Evolutionary conservation across 2,329 filamentous ascomycete species (phyloP).

Genomic region (Hymenoscyphus scutula): DNA sequence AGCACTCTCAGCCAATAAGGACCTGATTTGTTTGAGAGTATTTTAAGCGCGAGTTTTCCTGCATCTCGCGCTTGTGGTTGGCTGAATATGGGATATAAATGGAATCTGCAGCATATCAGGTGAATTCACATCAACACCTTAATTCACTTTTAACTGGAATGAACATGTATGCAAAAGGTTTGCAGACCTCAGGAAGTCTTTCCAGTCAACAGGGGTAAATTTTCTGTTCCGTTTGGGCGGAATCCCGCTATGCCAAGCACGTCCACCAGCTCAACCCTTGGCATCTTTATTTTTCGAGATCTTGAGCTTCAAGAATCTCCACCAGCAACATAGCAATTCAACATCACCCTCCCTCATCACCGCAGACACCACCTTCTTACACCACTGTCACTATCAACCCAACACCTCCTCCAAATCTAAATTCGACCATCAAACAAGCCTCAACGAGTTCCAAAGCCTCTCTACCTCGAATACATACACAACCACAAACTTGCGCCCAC

Average conservation of each 20-base stretch:
- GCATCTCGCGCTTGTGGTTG: constrained; percentile 6
- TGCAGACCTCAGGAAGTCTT: too few relatives aligned
- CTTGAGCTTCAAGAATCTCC: not conserved
- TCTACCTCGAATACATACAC: not conserved
- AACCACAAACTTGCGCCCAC: constrained; percentile 25
- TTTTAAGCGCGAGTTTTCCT: constrained; percentile 26
- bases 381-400: not conserved
- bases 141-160: too few relatives aligned
- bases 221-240: too few relatives aligned
- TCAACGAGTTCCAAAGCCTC: not conserved
- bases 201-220: too few relatives aligned
- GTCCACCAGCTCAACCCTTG: not conserved
- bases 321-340: not conserved
- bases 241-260: not conserved
- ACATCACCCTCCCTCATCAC: not conserved
- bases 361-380: not conserved
- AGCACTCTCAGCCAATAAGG: constrained; percentile 9
- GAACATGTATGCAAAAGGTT: not conserved
- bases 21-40: constrained; percentile 14
- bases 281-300: constrained; percentile 7
- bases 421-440: not conserved
- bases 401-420: not conserved
- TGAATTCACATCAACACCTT: constrained; percentile 8
- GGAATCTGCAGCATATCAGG: not conserved
- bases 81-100: not conserved